A percentile compares a stretch with the other conserved stretches of the same genome.
phyloP scores from a whole-genome alignment of 2,329 filamentous ascomycete genomes.

The Alternaria alternata region DNA sequence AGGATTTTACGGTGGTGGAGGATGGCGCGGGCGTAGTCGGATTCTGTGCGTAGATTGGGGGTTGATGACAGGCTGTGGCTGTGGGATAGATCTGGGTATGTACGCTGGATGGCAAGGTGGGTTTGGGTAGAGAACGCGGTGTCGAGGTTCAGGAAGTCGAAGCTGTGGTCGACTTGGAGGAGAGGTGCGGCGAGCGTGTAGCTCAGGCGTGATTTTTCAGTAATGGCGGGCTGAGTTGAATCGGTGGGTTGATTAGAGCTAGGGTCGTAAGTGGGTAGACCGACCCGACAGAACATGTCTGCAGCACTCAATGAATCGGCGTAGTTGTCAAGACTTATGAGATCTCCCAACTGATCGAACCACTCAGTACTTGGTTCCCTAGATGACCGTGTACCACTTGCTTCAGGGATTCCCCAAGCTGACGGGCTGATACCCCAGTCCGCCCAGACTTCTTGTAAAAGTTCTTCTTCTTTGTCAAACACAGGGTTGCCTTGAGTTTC shows the following conservation, averaged over 20 bases:
- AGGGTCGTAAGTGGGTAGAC: conserved; percentile 52
- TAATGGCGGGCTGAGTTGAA: conserved; percentile 66
- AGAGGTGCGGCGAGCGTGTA: conserved; percentile 64
- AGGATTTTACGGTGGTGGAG: conserved; percentile 38
- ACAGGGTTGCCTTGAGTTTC: conserved; percentile 48
- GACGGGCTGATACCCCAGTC: conserved; percentile 72
- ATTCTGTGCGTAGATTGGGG: conserved; percentile 16
- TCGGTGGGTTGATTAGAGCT: conserved; percentile 63
- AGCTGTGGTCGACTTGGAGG: conserved; percentile 60
- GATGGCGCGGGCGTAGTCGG: conserved; percentile 35
- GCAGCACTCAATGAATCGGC: conserved; percentile 69
- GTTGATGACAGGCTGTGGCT: not conserved
- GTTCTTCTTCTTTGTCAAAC: conserved; percentile 66
- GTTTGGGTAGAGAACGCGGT: conserved; percentile 43
- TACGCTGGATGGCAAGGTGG: conserved; percentile 29
- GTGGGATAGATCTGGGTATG: conserved; percentile 13
- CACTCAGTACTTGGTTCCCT: not conserved
- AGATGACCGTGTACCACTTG: not conserved
- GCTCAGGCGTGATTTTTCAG: conserved; percentile 61
- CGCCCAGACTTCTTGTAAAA: conserved; percentile 70
- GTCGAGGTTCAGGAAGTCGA: conserved; percentile 56
- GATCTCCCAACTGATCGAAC: conserved; percentile 25
- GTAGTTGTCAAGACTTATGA: conserved; percentile 63
- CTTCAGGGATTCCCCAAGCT: conserved; percentile 55
- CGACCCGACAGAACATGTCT: conserved; percentile 66